Base-by-base conservation (phyloP, 2,329 filamentous ascomycete species). In the Hymenoscyphus occultus region DNA sequence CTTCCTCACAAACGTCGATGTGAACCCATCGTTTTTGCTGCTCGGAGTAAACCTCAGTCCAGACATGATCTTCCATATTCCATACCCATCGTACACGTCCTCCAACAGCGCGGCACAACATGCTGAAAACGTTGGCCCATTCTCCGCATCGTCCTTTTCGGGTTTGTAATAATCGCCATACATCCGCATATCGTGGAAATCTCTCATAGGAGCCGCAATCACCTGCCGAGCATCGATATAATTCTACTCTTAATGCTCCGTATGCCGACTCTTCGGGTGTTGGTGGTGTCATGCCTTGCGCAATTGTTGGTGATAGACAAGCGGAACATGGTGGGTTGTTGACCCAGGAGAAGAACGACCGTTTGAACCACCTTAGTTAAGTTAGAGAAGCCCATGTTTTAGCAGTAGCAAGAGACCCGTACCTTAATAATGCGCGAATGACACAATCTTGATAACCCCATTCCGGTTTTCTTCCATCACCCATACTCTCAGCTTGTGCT, bases 401-500 rank as follows among this genome's bases (percentile, higher is more conserved):
- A 61, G 58, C 64, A 65, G 71, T 51, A 64, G 62, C 62, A 35
- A 39, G 12, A 54, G 65, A 64, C 67, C 68, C 87, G 72, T 81
- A 93, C 90, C 88, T 89, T 74, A 98, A 82, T 69, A 98, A 82
- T 67, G 94, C 92, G 70, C 91, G 86, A 74, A 98, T 90, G 63
- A 97, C 92, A 77, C 94, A 99, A 79, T 99, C 95, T 78, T 98
- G 94, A 76, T 98, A 97, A 64, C 93, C 94, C 94, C 94, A 98
- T 80, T 93, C 90, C 1, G 93, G 86, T 76, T 90, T 90, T 70
- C 87, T 84, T 63, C 89, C 91, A 64, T 90, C 87, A 22, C 91
- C 91, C 80, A 97, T 88, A 71, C 92, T 96, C 75, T 90, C 90
- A 39, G 94, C 94, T 77, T 96, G 89, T 40, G 92, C 95, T 74